These are phyloP conservation scores for Pezicula carpinea DNA, from an alignment of 2,329 filamentous ascomycete species.

Conservation along the genomic window DNA sequence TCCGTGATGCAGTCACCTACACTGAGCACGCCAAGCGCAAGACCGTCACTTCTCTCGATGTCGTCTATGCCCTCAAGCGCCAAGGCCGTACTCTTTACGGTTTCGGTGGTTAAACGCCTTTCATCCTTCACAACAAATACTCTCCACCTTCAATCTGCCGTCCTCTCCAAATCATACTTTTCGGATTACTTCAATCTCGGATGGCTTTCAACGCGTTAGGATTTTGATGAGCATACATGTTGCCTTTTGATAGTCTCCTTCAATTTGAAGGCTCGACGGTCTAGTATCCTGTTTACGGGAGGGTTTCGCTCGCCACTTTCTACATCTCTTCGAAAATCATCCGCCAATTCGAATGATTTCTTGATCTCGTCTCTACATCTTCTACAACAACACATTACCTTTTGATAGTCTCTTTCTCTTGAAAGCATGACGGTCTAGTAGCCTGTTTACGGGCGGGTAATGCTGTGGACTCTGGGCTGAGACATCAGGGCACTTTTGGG, in stretches of 20 bases:
- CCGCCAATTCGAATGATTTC: slow-evolving; percentile 13
- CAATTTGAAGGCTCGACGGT: slow-evolving; percentile 19
- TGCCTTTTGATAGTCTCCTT: slow-evolving; percentile 31
- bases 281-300: slow-evolving; percentile 33
- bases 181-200: slow-evolving; percentile 17
- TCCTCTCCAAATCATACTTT: slow-evolving; percentile 15
- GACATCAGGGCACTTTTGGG: slow-evolving; percentile 10
- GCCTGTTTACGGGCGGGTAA: slow-evolving; percentile 31
- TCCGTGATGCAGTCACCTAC: slow-evolving; percentile 75
- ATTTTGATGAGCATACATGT: slow-evolving; percentile 20
- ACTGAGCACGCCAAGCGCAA: slow-evolving; percentile 77
- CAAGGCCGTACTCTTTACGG: slow-evolving; percentile 62
- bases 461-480: slow-evolving; percentile 9
- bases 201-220: slow-evolving; percentile 6
- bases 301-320: slow-evolving; percentile 24
- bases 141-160: slow-evolving; percentile 5
- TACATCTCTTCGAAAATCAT: slow-evolving; percentile 10
- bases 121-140: not conserved
- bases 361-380: slow-evolving; percentile 17
- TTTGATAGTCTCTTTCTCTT: slow-evolving; percentile 29
- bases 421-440: slow-evolving; percentile 31
- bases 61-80: slow-evolving; percentile 59
- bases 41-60: slow-evolving; percentile 61
- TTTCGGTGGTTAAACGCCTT: slow-evolving; percentile 53
- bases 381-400: slow-evolving; percentile 16